A percentile compares a stretch with the other conserved stretches of the same genome.
Conservation (phyloP, 805 yeast genomes). For the Wickerhamiella vanderwaltii region DNA sequence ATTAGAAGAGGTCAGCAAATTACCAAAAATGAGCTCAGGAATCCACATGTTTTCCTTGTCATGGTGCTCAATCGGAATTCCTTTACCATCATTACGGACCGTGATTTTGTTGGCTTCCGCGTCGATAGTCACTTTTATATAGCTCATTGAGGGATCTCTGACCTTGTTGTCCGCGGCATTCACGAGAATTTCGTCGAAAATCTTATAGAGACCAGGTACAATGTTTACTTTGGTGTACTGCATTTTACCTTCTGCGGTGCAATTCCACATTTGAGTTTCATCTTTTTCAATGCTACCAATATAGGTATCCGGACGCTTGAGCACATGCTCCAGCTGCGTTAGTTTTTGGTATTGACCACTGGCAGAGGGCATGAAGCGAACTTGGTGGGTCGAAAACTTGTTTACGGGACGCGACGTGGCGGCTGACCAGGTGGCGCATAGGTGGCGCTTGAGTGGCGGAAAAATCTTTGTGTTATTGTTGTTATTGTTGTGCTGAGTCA, state of each 20-base stretch:
- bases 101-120: conserved; percentile 61
- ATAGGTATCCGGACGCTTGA: conserved; percentile 95
- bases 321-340: conserved; percentile 88
- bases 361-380: conserved; percentile 23
- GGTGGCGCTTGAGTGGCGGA: no score
- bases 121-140: conserved; percentile 70
- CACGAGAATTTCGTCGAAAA: conserved; percentile 92
- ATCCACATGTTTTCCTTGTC: conserved; percentile 80
- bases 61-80: conserved; percentile 92
- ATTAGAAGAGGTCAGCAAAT: conserved; percentile 85
- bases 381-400: no score
- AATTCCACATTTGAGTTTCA: conserved; percentile 75
- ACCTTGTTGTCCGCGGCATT: conserved; percentile 98
- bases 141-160: conserved; percentile 82
- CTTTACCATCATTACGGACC: conserved; percentile 85
- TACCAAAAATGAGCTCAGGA: conserved; percentile 94
- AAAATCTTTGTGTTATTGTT: no score
- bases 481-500: no score
- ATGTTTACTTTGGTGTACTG: conserved; percentile 45
- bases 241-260: conserved; percentile 55
- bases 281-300: conserved; percentile 87
- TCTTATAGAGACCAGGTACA: conserved; percentile 93
- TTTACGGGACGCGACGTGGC: no score
- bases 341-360: conserved; percentile 81
- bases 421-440: no score